Conservation (phyloP, 495 filamentous ascomycete genomes). For the Aspergillus incahuasiensis region DNA sequence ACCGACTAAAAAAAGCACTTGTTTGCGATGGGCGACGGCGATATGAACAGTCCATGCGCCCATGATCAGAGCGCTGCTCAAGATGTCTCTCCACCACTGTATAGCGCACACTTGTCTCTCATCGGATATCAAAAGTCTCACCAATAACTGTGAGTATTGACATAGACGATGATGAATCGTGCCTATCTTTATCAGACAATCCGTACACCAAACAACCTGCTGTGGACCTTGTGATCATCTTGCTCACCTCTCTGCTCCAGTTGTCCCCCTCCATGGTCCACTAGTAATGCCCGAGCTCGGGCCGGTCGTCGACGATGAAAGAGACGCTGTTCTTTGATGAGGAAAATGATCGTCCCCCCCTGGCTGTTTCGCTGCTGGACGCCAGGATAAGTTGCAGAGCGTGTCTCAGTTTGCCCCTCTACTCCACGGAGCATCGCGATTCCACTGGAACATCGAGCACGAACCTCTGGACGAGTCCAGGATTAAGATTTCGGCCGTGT, state of each 20-base stretch:
- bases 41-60: too few species aligned
- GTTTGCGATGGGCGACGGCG: too few species aligned
- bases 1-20: too few species aligned
- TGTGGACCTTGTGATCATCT: conserved; percentile 8
- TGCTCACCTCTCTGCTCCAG: background rate
- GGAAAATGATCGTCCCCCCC: conserved; percentile 3
- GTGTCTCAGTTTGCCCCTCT: conserved; percentile 8
- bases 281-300: background rate
- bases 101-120: too few species aligned
- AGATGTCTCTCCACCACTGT: too few species aligned
- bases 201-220: background rate
- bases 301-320: background rate
- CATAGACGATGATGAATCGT: background rate
- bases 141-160: background rate
- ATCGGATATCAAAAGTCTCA: too few species aligned
- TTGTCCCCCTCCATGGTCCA: background rate
- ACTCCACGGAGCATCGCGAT: conserved; percentile 2
- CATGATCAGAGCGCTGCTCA: too few species aligned
- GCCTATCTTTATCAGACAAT: conserved; percentile 2
- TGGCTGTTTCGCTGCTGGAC: background rate
- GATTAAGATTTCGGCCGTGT: conserved; percentile 4
- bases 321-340: background rate
- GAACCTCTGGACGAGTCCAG: background rate
- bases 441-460: background rate
- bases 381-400: background rate